Conservation (phyloP, 1,284 basidiomycete species). For the Marasmius fiardii region DNA sequence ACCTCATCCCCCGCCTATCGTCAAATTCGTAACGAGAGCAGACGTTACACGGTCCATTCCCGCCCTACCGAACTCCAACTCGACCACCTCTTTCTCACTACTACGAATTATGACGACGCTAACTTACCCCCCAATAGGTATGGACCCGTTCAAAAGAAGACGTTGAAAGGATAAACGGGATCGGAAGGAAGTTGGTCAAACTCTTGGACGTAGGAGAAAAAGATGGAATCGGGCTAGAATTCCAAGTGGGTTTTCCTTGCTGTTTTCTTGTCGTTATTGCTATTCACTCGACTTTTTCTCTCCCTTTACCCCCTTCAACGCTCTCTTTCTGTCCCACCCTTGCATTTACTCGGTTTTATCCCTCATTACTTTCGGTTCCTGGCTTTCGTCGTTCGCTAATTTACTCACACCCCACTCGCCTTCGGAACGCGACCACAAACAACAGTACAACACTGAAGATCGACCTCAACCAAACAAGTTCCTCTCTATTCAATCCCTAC, state of each 20-base stretch:
- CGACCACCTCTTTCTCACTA: background rate
- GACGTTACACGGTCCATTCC: too few relatives aligned
- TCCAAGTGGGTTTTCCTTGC: conserved; percentile 56
- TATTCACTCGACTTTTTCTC: conserved; percentile 6
- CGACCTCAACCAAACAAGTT: conserved; percentile 76
- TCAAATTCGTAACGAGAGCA: too few relatives aligned
- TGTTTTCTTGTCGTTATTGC: conserved; percentile 1
- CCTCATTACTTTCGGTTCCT: too few relatives aligned
- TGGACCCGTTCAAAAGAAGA: conserved; percentile 87
- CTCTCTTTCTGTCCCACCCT: too few relatives aligned
- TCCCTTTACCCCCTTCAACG: too few relatives aligned
- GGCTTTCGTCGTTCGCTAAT: too few relatives aligned
- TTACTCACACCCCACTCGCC: too few relatives aligned
- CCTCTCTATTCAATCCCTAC: conserved; percentile 70
- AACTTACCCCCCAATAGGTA: background rate
- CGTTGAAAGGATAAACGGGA: conserved; percentile 77
- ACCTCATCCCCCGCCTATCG: background rate
- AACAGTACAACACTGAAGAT: conserved; percentile 82
- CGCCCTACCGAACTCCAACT: too few relatives aligned
- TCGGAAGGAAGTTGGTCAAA: conserved; percentile 81
- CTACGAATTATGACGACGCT: background rate
- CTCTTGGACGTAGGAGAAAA: conserved; percentile 77
- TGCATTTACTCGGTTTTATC: too few relatives aligned
- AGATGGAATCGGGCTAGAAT: conserved; percentile 82
- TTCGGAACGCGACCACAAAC: too few relatives aligned